These are phyloP conservation scores for Pugionium dolabratum DNA, from an alignment of 345 rosid genomes.

Conservation along the genomic window DNA sequence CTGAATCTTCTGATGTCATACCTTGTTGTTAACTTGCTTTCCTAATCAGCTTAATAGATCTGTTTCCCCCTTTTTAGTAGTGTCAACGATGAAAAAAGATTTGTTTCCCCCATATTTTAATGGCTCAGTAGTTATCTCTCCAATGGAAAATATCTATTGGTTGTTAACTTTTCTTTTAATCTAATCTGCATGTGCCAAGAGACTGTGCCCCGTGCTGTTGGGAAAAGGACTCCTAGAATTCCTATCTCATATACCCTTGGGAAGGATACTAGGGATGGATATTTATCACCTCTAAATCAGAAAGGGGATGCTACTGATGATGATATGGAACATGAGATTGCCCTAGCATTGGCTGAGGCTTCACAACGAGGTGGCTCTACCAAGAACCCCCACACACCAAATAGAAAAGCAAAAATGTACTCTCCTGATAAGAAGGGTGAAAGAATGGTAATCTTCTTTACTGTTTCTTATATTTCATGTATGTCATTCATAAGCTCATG, in stretches of 20 bases:
- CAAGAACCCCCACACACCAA: constrained; percentile 57
- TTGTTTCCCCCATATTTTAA: not conserved
- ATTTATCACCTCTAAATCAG: constrained; percentile 55
- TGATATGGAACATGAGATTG: constrained; percentile 79
- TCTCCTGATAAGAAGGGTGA: constrained; percentile 52
- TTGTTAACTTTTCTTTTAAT: constrained; percentile 35
- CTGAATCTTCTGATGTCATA: constrained; percentile 19
- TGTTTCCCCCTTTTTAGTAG: constrained; percentile 7
- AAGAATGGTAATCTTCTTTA: constrained; percentile 53
- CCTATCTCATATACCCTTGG: constrained; percentile 61
- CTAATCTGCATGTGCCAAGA: constrained; percentile 48
- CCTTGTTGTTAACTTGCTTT: constrained; percentile 15
- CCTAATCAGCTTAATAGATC: constrained; percentile 21
- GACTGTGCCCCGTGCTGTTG: constrained; percentile 78
- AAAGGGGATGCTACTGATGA: constrained; percentile 60
- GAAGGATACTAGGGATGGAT: constrained; percentile 53
- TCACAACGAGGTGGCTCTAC: constrained; percentile 73
- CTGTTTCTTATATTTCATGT: constrained; percentile 24
- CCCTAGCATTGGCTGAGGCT: constrained; percentile 71
- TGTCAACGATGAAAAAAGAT: not conserved
- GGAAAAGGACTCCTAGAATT: constrained; percentile 84
- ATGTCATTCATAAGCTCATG: constrained; percentile 12
- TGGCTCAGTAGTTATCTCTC: constrained; percentile 6
- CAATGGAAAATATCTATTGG: constrained; percentile 13
- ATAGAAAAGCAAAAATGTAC: constrained; percentile 51